Conservation (phyloP, 805 yeast genomes). For the Cyberlindnera mrakii region DNA sequence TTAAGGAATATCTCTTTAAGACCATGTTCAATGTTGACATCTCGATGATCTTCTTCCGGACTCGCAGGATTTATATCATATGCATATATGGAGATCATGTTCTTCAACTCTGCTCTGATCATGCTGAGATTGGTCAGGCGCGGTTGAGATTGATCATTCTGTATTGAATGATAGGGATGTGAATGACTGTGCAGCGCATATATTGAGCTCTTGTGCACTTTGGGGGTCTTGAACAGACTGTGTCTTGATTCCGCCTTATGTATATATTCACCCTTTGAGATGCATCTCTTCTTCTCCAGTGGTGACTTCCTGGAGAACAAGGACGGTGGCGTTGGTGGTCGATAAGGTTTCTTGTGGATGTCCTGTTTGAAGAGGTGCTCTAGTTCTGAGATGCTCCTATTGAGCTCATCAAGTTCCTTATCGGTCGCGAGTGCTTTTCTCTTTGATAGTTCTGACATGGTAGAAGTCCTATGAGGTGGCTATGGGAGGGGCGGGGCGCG, state of each 20-base stretch:
- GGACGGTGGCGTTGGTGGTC: neutral
- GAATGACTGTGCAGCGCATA: too few species aligned
- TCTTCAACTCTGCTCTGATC: conserved; percentile 7
- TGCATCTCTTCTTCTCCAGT: too few species aligned
- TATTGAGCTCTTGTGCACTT: too few species aligned
- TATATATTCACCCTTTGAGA: too few species aligned
- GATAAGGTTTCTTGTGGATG: neutral
- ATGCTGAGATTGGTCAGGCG: neutral
- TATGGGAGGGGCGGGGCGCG: too few species aligned
- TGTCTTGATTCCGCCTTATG: too few species aligned
- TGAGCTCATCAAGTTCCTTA: neutral
- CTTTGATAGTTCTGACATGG: neutral
- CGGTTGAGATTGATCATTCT: too few species aligned
- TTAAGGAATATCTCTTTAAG: neutral
- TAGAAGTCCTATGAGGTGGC: too few species aligned
- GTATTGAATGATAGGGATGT: too few species aligned
- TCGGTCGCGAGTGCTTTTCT: neutral
- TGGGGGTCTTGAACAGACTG: too few species aligned
- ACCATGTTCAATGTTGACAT: neutral
- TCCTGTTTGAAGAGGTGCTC: conserved; percentile 1
- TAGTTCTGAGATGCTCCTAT: neutral
- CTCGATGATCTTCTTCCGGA: neutral
- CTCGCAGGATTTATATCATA: conserved; percentile 1
- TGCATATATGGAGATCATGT: conserved; percentile 7
- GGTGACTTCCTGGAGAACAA: too few species aligned